These are phyloP conservation scores for Exutisphaerella laricina DNA, from an alignment of 2,329 filamentous ascomycete species.

Conservation along the genomic window DNA sequence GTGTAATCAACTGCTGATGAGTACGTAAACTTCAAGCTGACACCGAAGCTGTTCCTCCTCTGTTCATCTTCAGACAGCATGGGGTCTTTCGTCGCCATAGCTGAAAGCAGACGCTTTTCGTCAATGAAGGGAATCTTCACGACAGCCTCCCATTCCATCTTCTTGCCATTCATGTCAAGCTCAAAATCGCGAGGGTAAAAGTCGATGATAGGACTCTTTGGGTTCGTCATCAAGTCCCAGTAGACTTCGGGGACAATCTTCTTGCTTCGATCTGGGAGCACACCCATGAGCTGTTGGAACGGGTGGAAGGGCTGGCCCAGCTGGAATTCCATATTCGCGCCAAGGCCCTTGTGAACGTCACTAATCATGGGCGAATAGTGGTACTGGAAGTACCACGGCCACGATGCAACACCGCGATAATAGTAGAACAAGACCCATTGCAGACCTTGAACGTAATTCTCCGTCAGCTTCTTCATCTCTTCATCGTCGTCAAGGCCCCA, in stretches of 20 bases:
- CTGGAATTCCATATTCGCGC: slow-evolving; percentile 83
- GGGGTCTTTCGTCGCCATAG: slow-evolving; percentile 80
- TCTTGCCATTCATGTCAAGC: slow-evolving; percentile 99
- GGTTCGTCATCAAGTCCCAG: slow-evolving; percentile 86
- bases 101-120: slow-evolving; percentile 73
- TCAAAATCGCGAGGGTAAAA: slow-evolving; percentile 98
- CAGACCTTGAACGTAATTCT: slow-evolving; percentile 95
- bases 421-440: slow-evolving; percentile 99
- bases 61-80: slow-evolving; percentile 73
- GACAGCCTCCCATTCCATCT: slow-evolving; percentile 99
- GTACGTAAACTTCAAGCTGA: slow-evolving; percentile 89
- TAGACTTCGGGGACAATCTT: slow-evolving; percentile 85
- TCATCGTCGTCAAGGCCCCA: slow-evolving; percentile 78
- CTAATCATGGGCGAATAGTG: slow-evolving; percentile 98
- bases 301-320: slow-evolving; percentile 93
- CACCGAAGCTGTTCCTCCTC: slow-evolving; percentile 81
- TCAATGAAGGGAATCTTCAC: slow-evolving; percentile 99
- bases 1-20: slow-evolving; percentile 68
- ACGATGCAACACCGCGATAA: slow-evolving; percentile 92
- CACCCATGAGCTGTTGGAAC: slow-evolving; percentile 96
- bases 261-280: slow-evolving; percentile 94
- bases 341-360: slow-evolving; percentile 82
- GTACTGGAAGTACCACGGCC: slow-evolving; percentile 97
- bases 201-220: slow-evolving; percentile 88
- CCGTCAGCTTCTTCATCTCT: slow-evolving; percentile 74